Evolutionary conservation across 768 basidiomycete species (phyloP).

Genomic region (Mycena albidolilacea): DNA sequence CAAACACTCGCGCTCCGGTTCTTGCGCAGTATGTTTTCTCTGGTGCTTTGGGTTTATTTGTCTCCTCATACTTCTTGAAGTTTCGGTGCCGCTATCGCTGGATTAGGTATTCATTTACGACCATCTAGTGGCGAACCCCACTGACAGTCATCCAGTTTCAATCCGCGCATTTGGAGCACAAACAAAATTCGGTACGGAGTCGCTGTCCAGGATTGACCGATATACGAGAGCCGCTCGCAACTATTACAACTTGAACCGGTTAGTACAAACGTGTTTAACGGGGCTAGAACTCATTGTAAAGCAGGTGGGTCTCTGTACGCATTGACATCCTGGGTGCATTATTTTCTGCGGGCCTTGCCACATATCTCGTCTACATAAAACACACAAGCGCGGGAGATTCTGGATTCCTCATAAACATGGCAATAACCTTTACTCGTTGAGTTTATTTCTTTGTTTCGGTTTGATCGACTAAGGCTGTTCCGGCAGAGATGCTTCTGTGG

Average conservation of each 20-base stretch:
- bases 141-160: constrained; percentile 37
- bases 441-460: background rate
- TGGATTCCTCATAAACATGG: constrained; percentile 58
- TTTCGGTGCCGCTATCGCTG: constrained; percentile 64
- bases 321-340: constrained; percentile 58
- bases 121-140: background rate
- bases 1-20: constrained; percentile 45
- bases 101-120: constrained; percentile 44
- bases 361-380: constrained; percentile 55
- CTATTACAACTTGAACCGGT: constrained; percentile 33
- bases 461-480: background rate
- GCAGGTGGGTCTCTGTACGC: constrained; percentile 54
- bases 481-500: constrained; percentile 51
- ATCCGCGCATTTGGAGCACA: constrained; percentile 67
- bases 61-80: background rate
- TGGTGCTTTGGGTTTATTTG: constrained; percentile 43
- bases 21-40: constrained; percentile 49
- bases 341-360: constrained; percentile 54
- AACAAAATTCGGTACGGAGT: constrained; percentile 52
- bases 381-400: constrained; percentile 49
- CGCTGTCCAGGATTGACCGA: constrained; percentile 56
- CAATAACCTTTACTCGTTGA: constrained; percentile 57
- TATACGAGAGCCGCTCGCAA: constrained; percentile 47
- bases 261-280: constrained; percentile 25
- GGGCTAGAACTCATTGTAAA: constrained; percentile 51